Conservation (phyloP, 1,139 yeast genomes). For the Suhomyces atakaporum region DNA sequence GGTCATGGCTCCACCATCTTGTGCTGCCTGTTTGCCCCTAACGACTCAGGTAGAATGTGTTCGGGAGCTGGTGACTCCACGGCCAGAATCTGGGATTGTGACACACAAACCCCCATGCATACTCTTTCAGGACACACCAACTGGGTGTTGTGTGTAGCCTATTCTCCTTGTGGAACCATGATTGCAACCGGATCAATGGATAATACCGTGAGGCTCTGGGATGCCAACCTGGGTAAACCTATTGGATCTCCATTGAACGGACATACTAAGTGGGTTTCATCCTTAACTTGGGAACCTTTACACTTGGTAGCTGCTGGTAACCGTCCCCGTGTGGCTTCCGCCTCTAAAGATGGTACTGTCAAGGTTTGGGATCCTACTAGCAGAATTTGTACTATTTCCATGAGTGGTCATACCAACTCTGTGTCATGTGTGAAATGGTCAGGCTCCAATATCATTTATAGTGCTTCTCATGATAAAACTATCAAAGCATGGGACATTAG, state of each 20-base stretch:
- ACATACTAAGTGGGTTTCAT: slow-evolving; percentile 86
- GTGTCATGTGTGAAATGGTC: slow-evolving; percentile 98
- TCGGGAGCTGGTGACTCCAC: slow-evolving; percentile 98
- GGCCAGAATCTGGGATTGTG: slow-evolving; percentile 98
- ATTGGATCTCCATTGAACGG: slow-evolving; percentile 77
- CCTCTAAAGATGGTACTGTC: slow-evolving; percentile 89
- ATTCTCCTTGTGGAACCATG: slow-evolving; percentile 89
- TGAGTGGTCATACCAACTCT: slow-evolving; percentile 86
- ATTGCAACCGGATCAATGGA: slow-evolving; percentile 98
- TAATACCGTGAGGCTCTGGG: slow-evolving; percentile 80
- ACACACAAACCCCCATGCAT: slow-evolving; percentile 85
- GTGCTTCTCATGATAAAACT: slow-evolving; percentile 94
- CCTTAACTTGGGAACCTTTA: slow-evolving; percentile 92
- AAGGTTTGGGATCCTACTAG: slow-evolving; percentile 88
- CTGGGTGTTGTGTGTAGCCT: slow-evolving; percentile 93
- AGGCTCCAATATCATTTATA: slow-evolving; percentile 80
- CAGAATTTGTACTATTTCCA: slow-evolving; percentile 64
- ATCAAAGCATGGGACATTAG: slow-evolving; percentile 87
- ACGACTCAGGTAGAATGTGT: slow-evolving; percentile 81
- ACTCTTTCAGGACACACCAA: slow-evolving; percentile 84
- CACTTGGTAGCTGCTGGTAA: slow-evolving; percentile 71
- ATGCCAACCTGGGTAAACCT: slow-evolving; percentile 69
- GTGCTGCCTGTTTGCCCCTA: slow-evolving; percentile 92
- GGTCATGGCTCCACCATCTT: slow-evolving; percentile 95
- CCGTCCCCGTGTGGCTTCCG: slow-evolving; percentile 76